These are phyloP conservation scores for Fusarium chaquense DNA, from an alignment of 2,329 filamentous ascomycete species.

Conservation along the genomic window DNA sequence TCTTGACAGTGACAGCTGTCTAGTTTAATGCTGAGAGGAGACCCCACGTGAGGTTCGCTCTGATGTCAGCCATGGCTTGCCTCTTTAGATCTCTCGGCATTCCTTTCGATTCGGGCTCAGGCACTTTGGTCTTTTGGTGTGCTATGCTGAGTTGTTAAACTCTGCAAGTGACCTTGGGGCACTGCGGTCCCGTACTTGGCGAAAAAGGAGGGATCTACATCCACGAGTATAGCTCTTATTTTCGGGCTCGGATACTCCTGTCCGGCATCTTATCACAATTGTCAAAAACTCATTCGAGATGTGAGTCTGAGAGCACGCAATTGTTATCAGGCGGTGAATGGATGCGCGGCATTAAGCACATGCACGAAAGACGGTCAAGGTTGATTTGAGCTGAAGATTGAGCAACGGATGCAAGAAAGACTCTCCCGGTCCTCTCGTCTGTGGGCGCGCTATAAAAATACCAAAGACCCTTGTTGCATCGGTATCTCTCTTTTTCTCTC, in stretches of 20 bases:
- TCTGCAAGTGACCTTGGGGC: conserved; percentile 23
- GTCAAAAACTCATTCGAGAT: neutral
- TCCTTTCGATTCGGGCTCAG: conserved; percentile 36
- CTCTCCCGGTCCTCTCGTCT: neutral
- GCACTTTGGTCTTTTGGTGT: conserved; percentile 8
- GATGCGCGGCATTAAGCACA: conserved; percentile 22
- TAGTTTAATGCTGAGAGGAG: conserved; percentile 4
- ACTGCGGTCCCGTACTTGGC: conserved; percentile 7
- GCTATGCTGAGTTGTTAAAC: conserved; percentile 3
- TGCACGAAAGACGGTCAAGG: conserved; percentile 39
- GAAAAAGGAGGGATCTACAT: conserved; percentile 11
- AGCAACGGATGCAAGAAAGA: conserved; percentile 17
- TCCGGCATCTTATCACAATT: neutral
- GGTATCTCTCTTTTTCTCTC: neutral
- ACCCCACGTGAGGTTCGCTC: conserved; percentile 27
- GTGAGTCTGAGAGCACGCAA: conserved; percentile 6
- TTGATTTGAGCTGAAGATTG: conserved; percentile 21
- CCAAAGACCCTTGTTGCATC: conserved; percentile 31
- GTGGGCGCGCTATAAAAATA: conserved; percentile 1
- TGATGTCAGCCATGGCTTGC: conserved; percentile 34
- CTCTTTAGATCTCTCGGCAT: conserved; percentile 39
- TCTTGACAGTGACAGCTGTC: conserved; percentile 13
- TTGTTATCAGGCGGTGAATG: conserved; percentile 32
- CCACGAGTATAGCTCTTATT: neutral
- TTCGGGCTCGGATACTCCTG: conserved; percentile 12